Conservation (phyloP, 805 yeast species). For the Debaryomyces prosopidis region DNA sequence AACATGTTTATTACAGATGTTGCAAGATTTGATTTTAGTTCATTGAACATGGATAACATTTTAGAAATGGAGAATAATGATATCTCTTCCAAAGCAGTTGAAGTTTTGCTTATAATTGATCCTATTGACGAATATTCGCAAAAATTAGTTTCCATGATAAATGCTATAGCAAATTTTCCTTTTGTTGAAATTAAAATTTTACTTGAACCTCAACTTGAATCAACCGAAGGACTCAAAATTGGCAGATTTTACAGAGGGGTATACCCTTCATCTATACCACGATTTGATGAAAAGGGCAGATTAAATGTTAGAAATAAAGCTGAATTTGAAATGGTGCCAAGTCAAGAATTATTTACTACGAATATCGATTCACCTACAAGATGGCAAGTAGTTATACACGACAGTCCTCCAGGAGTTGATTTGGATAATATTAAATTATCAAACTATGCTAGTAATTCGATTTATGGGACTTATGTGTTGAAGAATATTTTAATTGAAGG, state of each 20-base stretch:
- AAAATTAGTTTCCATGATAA: conserved; percentile 48
- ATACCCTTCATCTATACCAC: conserved; percentile 31
- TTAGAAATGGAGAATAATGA: conserved; percentile 21
- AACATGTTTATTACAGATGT: conserved; percentile 40
- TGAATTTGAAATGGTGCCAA: conserved; percentile 50
- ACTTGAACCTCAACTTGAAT: conserved; percentile 54
- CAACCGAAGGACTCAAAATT: conserved; percentile 43
- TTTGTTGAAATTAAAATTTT: conserved; percentile 55
- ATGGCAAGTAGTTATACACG: conserved; percentile 64
- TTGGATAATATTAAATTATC: conserved; percentile 58
- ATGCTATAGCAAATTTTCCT: conserved; percentile 41
- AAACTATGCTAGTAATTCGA: conserved; percentile 33
- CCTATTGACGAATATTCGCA: conserved; percentile 76
- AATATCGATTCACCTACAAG: conserved; percentile 62
- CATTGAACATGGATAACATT: conserved; percentile 27
- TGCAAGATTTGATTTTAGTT: conserved; percentile 48
- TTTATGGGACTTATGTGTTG: conserved; percentile 51
- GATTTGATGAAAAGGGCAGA: conserved; percentile 28
- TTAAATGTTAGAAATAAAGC: conserved; percentile 22
- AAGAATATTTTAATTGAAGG: conserved; percentile 69
- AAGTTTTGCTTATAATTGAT: conserved; percentile 62
- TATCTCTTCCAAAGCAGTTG: conserved; percentile 40
- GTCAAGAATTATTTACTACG: conserved; percentile 44
- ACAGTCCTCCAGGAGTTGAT: conserved; percentile 45
- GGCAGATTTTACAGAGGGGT: conserved; percentile 59